These are phyloP conservation scores for Sporobolomyces roseus DNA, from an alignment of 768 basidiomycete genomes.

Conservation along the genomic window DNA sequence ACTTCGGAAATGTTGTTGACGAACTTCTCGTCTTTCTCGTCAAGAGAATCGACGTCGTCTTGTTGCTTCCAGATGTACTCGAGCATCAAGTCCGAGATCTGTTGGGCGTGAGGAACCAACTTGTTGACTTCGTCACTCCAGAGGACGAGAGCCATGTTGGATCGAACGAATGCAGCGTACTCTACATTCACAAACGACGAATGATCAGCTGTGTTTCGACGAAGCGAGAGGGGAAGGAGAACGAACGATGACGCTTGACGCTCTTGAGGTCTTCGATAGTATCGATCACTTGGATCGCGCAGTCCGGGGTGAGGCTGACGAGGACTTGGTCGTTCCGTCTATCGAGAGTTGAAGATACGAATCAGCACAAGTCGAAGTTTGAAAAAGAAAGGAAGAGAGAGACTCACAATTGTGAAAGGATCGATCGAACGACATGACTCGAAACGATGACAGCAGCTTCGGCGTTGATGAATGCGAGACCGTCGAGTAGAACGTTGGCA, in stretches of 20 bases:
- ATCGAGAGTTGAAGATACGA: background rate
- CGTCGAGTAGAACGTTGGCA: slow-evolving; percentile 14
- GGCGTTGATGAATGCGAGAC: slow-evolving; percentile 29
- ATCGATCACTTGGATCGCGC: slow-evolving; percentile 29
- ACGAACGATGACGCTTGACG: slow-evolving; percentile 30
- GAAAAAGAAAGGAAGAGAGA: background rate
- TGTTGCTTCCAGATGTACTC: slow-evolving; percentile 31
- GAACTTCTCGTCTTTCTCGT: slow-evolving; percentile 13
- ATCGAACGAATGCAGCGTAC: slow-evolving; percentile 28
- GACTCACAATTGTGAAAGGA: slow-evolving; percentile 11
- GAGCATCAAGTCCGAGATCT: slow-evolving; percentile 27
- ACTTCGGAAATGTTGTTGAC: background rate
- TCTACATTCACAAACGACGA: background rate
- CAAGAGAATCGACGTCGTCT: slow-evolving; percentile 8
- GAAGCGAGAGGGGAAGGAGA: background rate
- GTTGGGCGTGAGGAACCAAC: slow-evolving; percentile 18
- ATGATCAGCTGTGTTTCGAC: background rate
- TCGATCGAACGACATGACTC: slow-evolving; percentile 25
- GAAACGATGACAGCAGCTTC: slow-evolving; percentile 31
- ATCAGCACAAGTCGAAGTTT: background rate
- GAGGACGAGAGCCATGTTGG: slow-evolving; percentile 17
- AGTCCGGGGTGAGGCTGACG: slow-evolving; percentile 17
- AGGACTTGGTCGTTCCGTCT: background rate
- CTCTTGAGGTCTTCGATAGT: slow-evolving; percentile 13
- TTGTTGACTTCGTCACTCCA: slow-evolving; percentile 29